Percentiles rank a stretch among this genome's conserved stretches.
Conservation (phyloP, 2,329 filamentous ascomycete genomes). For the Nemania serpens region DNA sequence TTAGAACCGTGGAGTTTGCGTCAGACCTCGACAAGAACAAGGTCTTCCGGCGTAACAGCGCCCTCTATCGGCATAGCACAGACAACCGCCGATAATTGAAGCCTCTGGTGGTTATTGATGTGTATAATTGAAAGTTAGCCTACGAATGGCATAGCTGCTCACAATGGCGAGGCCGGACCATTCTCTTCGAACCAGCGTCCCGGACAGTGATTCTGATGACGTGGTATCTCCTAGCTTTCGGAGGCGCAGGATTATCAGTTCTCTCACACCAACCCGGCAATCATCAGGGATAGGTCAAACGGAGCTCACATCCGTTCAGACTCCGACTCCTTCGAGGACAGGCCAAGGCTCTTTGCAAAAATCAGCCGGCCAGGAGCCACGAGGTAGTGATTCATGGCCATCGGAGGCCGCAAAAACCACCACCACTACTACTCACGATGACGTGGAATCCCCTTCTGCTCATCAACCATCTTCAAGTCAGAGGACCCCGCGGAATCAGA, state of each 20-base stretch:
- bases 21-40: background rate
- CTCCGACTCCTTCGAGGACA: conserved; percentile 30
- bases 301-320: conserved; percentile 25
- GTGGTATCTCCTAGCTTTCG: conserved; percentile 20
- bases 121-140: background rate
- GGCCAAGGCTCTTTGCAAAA: conserved; percentile 29
- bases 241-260: conserved; percentile 30
- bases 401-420: conserved; percentile 19
- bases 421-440: conserved; percentile 25
- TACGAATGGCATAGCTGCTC: conserved; percentile 6
- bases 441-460: conserved; percentile 25
- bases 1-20: background rate
- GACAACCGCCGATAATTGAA: background rate
- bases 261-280: conserved; percentile 26
- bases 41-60: background rate
- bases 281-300: conserved; percentile 19
- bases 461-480: conserved; percentile 31
- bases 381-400: conserved; percentile 23
- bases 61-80: background rate
- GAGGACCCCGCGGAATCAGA: conserved; percentile 41
- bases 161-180: conserved; percentile 29
- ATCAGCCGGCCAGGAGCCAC: conserved; percentile 28
- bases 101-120: background rate
- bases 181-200: conserved; percentile 31
- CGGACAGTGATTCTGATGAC: conserved; percentile 39